These are phyloP conservation scores for Xerocomellus amylosporus DNA, from an alignment of 768 basidiomycete genomes.

Conservation along the genomic window DNA sequence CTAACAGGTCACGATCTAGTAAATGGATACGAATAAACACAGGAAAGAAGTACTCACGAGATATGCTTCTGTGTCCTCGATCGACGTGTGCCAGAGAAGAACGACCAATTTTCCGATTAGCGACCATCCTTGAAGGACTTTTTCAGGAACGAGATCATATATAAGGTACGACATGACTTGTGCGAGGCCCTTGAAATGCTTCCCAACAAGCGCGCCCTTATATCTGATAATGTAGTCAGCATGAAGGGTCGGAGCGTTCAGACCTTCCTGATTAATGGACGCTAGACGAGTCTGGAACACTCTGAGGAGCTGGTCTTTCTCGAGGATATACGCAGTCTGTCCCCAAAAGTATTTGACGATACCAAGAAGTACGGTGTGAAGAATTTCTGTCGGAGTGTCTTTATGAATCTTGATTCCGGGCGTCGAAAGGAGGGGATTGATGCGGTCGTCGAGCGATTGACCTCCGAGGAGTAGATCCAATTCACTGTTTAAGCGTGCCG, in stretches of 20 bases:
- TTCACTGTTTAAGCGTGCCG: not conserved
- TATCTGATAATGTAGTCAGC: slow-evolving; percentile 35
- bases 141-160: slow-evolving; percentile 29
- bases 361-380: slow-evolving; percentile 36
- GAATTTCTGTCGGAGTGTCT: slow-evolving; percentile 33
- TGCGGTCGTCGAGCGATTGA: slow-evolving; percentile 1
- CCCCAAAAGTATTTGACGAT: slow-evolving; percentile 37
- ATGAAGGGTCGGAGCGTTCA: slow-evolving; percentile 23
- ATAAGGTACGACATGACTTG: slow-evolving; percentile 32
- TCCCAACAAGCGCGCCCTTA: slow-evolving; percentile 30
- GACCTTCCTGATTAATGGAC: slow-evolving; percentile 23
- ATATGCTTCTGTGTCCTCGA: slow-evolving; percentile 37
- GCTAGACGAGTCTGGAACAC: slow-evolving; percentile 25
- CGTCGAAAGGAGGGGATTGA: slow-evolving; percentile 16
- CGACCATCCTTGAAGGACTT: slow-evolving; percentile 29
- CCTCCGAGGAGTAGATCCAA: slow-evolving; percentile 2
- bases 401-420: slow-evolving; percentile 29
- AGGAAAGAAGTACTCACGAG: slow-evolving; percentile 15
- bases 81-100: slow-evolving; percentile 42
- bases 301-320: slow-evolving; percentile 16
- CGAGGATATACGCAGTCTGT: slow-evolving; percentile 20
- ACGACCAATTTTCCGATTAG: slow-evolving; percentile 36
- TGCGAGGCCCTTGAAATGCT: slow-evolving; percentile 31
- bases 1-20: not conserved
- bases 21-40: not conserved